Evolutionary conservation across 176 grass and related monocot species (phyloP), one percentile per base, ranked within the genome.

Genomic region (Zizania latifolia): DNA sequence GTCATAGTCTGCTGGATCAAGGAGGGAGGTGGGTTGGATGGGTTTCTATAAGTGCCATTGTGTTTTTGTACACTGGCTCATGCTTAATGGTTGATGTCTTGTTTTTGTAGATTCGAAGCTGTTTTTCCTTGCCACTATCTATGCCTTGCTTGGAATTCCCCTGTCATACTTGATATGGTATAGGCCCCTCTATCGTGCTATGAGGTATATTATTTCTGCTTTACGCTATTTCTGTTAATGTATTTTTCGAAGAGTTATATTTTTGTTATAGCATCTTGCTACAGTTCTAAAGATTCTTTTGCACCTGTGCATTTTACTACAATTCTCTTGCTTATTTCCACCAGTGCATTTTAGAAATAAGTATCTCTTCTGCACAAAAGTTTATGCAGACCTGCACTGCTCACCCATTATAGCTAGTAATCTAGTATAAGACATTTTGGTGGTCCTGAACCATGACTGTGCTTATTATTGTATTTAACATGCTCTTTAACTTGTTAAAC

Each of bases 1-100:
- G 95, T 99, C 68, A 90, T 87, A 72, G 83, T 92, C 75, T 99
- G 91, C 73, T 99, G 91, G 91, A 92, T 99, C 81, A 94, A 81
- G 90, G 95, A 93, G 55, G 95, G 89, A 92, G 95, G 91, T 99
- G 63, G 8, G 70, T 74, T 69, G 72, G 66, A 58, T 68, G 32
- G 26, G 35, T 58, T 10, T 40, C 16, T 59, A 17, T 33, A 22
- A 77, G 32, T 33, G 29, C 7, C n/a, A 56, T 6, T 43, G 8
- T 69, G 3, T 57, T 33, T 17, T 57, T 72, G 8, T 86, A 11
- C 13, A 66, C 38, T 1, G 6, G 1, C n/a, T 44, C 8, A 8
- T 21, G 62, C 55, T 82, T 45, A 82, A 41, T 75, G 39, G 21
- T 61, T 69, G 51, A 19, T 74, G 0, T 83, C 46, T 63, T 72